These are phyloP conservation scores for Trypanosoma caninum DNA, from an alignment of 208 protist genomes.

Conservation along the genomic window DNA sequence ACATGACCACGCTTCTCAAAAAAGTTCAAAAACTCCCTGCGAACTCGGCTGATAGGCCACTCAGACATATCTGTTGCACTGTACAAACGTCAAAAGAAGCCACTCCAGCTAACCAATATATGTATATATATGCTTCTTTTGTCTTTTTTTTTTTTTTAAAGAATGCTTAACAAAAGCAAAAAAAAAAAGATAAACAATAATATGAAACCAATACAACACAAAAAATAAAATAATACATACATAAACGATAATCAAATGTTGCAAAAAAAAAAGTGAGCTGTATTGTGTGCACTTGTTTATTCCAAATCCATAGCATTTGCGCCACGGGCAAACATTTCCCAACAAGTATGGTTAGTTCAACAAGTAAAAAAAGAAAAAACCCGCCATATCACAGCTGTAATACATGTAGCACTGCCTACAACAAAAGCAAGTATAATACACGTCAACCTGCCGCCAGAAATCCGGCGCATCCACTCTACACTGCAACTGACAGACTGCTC, in stretches of 20 bases:
- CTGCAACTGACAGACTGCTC: constrained; percentile 28
- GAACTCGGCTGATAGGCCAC: constrained; percentile 86
- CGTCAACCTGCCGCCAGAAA: constrained; percentile 34
- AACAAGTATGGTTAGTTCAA: too few species aligned
- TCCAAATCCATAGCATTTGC: too few species aligned
- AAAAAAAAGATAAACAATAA: constrained; percentile 9
- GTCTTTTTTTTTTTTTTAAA: too few species aligned
- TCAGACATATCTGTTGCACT: constrained; percentile 23
- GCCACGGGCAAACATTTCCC: too few species aligned
- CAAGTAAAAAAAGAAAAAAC: constrained; percentile 3
- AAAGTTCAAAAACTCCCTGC: constrained; percentile 94
- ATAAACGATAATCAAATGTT: too few species aligned
- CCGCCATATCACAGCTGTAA: neutral
- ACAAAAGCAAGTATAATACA: constrained; percentile 25
- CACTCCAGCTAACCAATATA: too few species aligned
- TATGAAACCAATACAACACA: too few species aligned
- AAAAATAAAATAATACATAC: too few species aligned
- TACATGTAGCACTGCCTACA: constrained; percentile 9
- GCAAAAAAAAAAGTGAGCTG: too few species aligned
- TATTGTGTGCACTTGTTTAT: too few species aligned
- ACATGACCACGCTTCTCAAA: constrained; percentile 92
- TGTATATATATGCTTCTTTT: too few species aligned
- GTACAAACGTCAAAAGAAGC: too few species aligned
- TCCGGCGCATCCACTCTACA: constrained; percentile 65
- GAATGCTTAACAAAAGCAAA: neutral